phyloP scores from a whole-genome alignment of 164 flowering plant species.

The Buxus sempervirens region DNA sequence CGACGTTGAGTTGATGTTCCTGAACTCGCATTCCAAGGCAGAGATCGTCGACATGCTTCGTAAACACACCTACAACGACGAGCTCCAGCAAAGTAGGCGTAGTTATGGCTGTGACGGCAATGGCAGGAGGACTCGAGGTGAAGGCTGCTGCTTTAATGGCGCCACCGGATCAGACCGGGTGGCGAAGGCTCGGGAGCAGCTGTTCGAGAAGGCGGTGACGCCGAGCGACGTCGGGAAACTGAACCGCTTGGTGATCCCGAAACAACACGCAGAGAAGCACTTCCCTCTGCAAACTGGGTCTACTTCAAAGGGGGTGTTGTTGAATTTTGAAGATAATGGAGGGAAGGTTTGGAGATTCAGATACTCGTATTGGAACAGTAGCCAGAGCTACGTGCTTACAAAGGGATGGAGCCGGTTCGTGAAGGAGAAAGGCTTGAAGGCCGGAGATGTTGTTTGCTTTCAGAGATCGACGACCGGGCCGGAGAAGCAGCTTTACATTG shows the following conservation, averaged over 20 bases:
- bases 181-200: slow-evolving; percentile 37
- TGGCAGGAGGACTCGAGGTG: slow-evolving; percentile 1
- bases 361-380: slow-evolving; percentile 91
- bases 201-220: slow-evolving; percentile 85
- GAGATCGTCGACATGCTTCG: slow-evolving; percentile 93
- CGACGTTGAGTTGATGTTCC: slow-evolving; percentile 43
- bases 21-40: slow-evolving; percentile 69
- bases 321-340: slow-evolving; percentile 63
- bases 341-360: slow-evolving; percentile 91
- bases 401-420: slow-evolving; percentile 95
- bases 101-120: slow-evolving; percentile 10
- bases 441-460: slow-evolving; percentile 72
- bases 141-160: neutral
- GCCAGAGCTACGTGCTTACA: slow-evolving; percentile 86
- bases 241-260: slow-evolving; percentile 87
- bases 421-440: slow-evolving; percentile 73
- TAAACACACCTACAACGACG: slow-evolving; percentile 81
- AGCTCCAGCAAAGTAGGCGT: slow-evolving; percentile 69
- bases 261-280: slow-evolving; percentile 89
- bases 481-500: slow-evolving; percentile 68
- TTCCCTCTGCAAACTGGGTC: slow-evolving; percentile 56
- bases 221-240: slow-evolving; percentile 97
- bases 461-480: slow-evolving; percentile 45
- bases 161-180: slow-evolving; percentile 14
- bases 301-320: slow-evolving; percentile 47